Conservation (phyloP, 192 early-diverging fungal genomes). For the Umbelopsis sp. region DNA sequence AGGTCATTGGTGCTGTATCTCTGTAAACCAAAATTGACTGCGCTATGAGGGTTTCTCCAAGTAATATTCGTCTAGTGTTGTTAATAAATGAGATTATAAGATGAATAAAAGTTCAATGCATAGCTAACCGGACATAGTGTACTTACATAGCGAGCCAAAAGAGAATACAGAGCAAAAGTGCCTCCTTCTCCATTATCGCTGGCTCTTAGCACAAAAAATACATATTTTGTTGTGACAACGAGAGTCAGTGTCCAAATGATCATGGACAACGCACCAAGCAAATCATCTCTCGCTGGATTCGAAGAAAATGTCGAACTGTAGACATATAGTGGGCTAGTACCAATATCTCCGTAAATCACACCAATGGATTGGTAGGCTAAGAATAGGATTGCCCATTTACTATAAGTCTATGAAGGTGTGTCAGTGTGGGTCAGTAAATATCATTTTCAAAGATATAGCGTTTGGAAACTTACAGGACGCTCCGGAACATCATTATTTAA, state of each 20-base stretch:
- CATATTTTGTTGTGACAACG: conserved; percentile 48
- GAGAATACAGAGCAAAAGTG: conserved; percentile 55
- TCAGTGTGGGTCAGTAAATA: background rate
- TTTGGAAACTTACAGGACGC: background rate
- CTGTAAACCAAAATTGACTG: background rate
- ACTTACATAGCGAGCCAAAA: conserved; percentile 38
- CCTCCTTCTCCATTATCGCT: conserved; percentile 66
- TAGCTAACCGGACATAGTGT: background rate
- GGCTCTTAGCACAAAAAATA: conserved; percentile 50
- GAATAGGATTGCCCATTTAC: conserved; percentile 7
- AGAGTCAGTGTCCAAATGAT: conserved; percentile 55
- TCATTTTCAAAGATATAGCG: background rate
- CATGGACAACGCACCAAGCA: conserved; percentile 51
- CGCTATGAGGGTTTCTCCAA: conserved; percentile 12
- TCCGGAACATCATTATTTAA: conserved; percentile 2
- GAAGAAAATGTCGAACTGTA: conserved; percentile 45
- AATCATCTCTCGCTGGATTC: background rate
- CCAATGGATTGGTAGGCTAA: conserved; percentile 28
- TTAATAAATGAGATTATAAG: too few relatives aligned
- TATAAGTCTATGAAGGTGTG: background rate
- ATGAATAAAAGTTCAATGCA: too few relatives aligned
- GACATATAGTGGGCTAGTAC: conserved; percentile 58
- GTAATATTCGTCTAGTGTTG: conserved; percentile 4
- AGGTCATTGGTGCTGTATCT: conserved; percentile 35
- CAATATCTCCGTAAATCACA: conserved; percentile 54